These are phyloP conservation scores for Excoecaria agallocha DNA, from an alignment of 345 rosid genomes.

Conservation along the genomic window DNA sequence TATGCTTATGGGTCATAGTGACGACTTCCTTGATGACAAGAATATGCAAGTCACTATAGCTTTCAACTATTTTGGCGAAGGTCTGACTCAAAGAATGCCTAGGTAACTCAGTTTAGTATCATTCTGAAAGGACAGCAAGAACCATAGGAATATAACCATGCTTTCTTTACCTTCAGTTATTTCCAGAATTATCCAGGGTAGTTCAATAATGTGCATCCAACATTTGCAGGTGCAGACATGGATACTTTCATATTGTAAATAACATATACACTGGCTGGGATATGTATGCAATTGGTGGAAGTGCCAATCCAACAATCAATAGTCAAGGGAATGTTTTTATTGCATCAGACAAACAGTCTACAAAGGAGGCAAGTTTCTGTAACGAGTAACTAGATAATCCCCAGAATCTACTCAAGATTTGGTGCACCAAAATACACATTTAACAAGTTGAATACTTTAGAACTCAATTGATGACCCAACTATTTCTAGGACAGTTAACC, in stretches of 20 bases:
- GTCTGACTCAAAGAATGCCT: conserved; percentile 35
- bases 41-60: conserved; percentile 27
- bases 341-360: conserved; percentile 5
- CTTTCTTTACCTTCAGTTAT: not conserved
- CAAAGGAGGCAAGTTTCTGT: conserved; percentile 16
- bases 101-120: conserved; percentile 10
- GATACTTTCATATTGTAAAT: conserved; percentile 24
- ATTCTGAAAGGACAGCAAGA: not conserved
- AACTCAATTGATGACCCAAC: not conserved
- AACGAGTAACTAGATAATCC: not conserved
- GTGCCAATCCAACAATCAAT: conserved; percentile 23
- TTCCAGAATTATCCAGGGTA: not conserved
- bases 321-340: conserved; percentile 23
- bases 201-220: not conserved
- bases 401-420: not conserved
- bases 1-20: conserved; percentile 36
- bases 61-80: conserved; percentile 24
- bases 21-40: conserved; percentile 18
- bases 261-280: conserved; percentile 21
- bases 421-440: not conserved
- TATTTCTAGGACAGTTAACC: not conserved
- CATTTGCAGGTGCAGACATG: conserved; percentile 22
- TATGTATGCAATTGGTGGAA: conserved; percentile 20
- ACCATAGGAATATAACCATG: not conserved
- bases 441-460: not conserved